These are phyloP conservation scores for Epichloe gansuensis DNA, from an alignment of 2,329 filamentous ascomycete species.

Conservation along the genomic window DNA sequence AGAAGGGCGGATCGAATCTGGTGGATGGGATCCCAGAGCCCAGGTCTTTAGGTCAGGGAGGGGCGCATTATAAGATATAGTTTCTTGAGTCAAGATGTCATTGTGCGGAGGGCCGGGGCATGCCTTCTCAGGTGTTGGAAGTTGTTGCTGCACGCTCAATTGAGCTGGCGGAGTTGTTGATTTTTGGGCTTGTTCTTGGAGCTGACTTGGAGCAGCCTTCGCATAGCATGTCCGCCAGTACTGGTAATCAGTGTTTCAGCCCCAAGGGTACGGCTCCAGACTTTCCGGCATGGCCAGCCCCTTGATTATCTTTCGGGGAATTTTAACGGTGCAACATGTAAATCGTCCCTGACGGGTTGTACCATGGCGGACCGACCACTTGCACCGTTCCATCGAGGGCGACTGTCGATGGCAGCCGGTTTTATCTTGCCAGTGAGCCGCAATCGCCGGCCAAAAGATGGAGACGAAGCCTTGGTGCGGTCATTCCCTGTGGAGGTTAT, in stretches of 20 bases:
- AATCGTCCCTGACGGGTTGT: conserved; percentile 50
- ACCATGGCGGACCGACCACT: conserved; percentile 56
- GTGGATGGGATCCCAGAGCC: conserved; percentile 11
- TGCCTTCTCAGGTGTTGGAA: conserved; percentile 11
- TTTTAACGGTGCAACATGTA: conserved; percentile 41
- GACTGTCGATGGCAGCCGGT: conserved; percentile 27
- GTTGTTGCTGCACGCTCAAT: background rate
- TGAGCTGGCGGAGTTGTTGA: background rate
- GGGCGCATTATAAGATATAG: conserved; percentile 8
- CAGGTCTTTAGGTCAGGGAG: conserved; percentile 3
- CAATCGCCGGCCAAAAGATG: conserved; percentile 23
- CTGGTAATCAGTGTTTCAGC: conserved; percentile 21
- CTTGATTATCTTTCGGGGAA: conserved; percentile 40
- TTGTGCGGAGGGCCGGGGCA: conserved; percentile 24
- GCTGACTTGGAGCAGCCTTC: conserved; percentile 18
- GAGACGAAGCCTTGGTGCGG: conserved; percentile 14
- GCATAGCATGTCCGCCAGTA: conserved; percentile 18
- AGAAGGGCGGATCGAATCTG: conserved; percentile 13
- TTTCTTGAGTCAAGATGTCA: conserved; percentile 12
- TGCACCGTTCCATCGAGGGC: conserved; percentile 59
- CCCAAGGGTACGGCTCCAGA: conserved; percentile 10
- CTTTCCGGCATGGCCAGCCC: conserved; percentile 14
- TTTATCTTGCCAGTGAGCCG: conserved; percentile 23
- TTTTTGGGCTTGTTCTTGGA: conserved; percentile 4
- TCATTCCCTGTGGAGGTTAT: conserved; percentile 14